Conservation (phyloP, 2,329 filamentous ascomycete genomes). For the Aspergillus tubingensis region DNA sequence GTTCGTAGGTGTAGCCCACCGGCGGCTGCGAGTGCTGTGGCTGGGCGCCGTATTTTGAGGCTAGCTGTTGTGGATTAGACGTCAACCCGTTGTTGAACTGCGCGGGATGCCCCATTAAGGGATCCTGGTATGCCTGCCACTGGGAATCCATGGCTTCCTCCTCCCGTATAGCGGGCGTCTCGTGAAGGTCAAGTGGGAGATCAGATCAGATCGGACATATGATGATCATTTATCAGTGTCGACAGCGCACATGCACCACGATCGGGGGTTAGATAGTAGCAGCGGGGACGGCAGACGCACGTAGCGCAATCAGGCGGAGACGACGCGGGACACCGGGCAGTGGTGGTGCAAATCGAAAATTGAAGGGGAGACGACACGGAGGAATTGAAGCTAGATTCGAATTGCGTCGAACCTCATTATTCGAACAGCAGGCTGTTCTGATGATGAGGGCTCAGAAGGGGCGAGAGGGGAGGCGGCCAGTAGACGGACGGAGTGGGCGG, state of each 20-base stretch:
- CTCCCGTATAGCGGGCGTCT: conserved; percentile 17
- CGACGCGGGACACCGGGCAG: conserved; percentile 17
- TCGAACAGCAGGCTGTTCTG: conserved; percentile 15
- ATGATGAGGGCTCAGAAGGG: conserved; percentile 12
- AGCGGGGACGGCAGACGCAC: conserved; percentile 31
- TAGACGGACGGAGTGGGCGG: conserved; percentile 22
- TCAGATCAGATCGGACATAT: conserved; percentile 15
- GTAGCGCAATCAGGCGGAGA: conserved; percentile 30
- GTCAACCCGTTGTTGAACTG: conserved; percentile 62
- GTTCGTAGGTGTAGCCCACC: conserved; percentile 67
- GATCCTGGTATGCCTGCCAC: conserved; percentile 70
- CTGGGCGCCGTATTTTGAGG: conserved; percentile 52
- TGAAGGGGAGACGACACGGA: conserved; percentile 13
- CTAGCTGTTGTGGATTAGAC: conserved; percentile 51
- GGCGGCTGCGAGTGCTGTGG: conserved; percentile 54
- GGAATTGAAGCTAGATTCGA: conserved; percentile 26
- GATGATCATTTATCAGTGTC: conserved; percentile 25
- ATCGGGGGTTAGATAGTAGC: conserved; percentile 31
- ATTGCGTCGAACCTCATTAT: conserved; percentile 29
- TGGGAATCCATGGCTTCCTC: conserved; percentile 55
- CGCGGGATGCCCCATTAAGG: conserved; percentile 60
- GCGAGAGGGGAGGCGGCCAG: conserved; percentile 17
- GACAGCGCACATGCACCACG: conserved; percentile 33
- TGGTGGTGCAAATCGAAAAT: conserved; percentile 22
- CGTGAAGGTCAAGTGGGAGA: conserved; percentile 5